Evolutionary conservation across 345 rosid genomes (phyloP).

Genomic region (Linum tenue): DNA sequence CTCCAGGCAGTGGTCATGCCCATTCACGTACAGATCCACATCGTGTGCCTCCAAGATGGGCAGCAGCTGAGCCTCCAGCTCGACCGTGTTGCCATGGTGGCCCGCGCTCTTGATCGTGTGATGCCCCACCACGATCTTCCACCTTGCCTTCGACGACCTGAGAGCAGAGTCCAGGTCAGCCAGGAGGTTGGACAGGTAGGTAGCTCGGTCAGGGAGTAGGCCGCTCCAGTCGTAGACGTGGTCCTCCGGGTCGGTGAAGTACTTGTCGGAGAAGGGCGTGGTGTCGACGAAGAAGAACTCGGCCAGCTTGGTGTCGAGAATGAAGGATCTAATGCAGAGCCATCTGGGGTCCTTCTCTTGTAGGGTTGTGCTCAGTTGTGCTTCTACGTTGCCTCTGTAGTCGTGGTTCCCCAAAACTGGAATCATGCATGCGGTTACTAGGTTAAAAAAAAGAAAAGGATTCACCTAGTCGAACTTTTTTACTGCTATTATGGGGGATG

Average conservation of each 20-base stretch:
- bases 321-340: constrained; percentile 45
- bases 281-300: constrained; percentile 43
- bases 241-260: constrained; percentile 28
- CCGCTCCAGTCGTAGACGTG: constrained; percentile 54
- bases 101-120: constrained; percentile 69
- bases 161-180: constrained; percentile 38
- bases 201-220: constrained; percentile 29
- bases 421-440: background rate
- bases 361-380: constrained; percentile 41
- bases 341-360: constrained; percentile 34
- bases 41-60: constrained; percentile 56
- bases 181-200: constrained; percentile 37
- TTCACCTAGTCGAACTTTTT: no score
- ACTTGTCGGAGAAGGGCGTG: constrained; percentile 30
- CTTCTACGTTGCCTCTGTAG: constrained; percentile 46
- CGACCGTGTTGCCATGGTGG: constrained; percentile 50
- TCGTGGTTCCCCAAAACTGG: constrained; percentile 61
- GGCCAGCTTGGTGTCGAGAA: constrained; percentile 29
- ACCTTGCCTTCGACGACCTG: constrained; percentile 40
- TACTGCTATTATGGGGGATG: no score
- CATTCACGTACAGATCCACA: constrained; percentile 66
- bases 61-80: constrained; percentile 39
- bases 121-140: constrained; percentile 83
- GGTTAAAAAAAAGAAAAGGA: no score
- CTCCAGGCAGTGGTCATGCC: constrained; percentile 82